Percentiles rank a stretch among this genome's conserved stretches.
phyloP scores from a whole-genome alignment of 192 early-diverging fungal genomes.

The Geosiphon pyriformis region DNA sequence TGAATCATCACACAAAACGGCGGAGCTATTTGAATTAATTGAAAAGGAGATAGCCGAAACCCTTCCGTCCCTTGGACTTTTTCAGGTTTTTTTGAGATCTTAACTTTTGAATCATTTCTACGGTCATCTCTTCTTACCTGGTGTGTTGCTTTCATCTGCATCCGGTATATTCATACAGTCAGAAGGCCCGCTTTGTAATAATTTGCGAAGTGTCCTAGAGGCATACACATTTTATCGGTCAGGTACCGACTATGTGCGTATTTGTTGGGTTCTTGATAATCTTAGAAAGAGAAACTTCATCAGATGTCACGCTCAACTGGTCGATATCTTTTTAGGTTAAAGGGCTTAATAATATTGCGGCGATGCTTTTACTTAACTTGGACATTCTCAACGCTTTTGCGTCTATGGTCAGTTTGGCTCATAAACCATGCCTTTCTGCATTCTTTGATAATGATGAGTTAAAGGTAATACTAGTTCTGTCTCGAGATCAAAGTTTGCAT shows the following conservation, averaged over 20 bases:
- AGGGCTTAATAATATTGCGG: conserved; percentile 23
- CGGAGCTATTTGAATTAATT: conserved; percentile 18
- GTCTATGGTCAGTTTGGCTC: conserved; percentile 28
- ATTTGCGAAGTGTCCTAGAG: conserved; percentile 31
- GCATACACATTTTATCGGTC: conserved; percentile 35
- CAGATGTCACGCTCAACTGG: too few relatives aligned
- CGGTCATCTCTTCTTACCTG: too few relatives aligned
- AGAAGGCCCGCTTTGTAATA: conserved; percentile 34
- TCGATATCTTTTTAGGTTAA: neutral
- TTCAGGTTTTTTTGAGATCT: conserved; percentile 28
- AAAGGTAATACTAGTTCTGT: too few relatives aligned
- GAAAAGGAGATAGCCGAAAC: conserved; percentile 35
- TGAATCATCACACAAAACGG: conserved; percentile 1
- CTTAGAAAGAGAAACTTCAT: too few relatives aligned
- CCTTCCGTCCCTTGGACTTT: conserved; percentile 33
- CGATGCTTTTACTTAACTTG: conserved; percentile 40
- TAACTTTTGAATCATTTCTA: neutral
- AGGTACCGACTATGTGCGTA: conserved; percentile 31
- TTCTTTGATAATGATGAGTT: conserved; percentile 30
- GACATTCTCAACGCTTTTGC: conserved; percentile 27
- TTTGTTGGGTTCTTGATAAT: too few relatives aligned
- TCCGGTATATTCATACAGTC: conserved; percentile 27
- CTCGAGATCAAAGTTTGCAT: too few relatives aligned
- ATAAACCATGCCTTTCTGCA: conserved; percentile 27
- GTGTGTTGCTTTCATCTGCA: too few relatives aligned